Percentiles rank a stretch among this genome's conserved stretches.
phyloP scores from a whole-genome alignment of 2,329 filamentous ascomycete species.

The Pseudogymnoascus sp. region DNA sequence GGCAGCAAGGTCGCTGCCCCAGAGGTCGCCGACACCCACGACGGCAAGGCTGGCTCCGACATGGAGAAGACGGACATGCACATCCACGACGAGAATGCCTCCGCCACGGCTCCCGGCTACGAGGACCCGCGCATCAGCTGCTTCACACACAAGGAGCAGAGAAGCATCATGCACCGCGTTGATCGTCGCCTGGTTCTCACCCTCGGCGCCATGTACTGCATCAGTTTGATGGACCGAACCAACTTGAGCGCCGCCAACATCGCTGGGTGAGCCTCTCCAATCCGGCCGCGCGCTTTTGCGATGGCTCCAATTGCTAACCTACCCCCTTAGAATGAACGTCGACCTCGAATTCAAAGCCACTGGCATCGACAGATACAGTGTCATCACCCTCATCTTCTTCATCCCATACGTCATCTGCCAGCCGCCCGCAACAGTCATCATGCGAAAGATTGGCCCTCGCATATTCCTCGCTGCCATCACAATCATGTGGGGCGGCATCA shows the following conservation, averaged over 20 bases:
- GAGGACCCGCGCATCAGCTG: constrained; percentile 13
- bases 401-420: constrained; percentile 65
- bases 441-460: constrained; percentile 57
- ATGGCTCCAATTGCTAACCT: constrained; percentile 1
- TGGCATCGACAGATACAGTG: constrained; percentile 31
- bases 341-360: neutral
- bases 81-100: neutral
- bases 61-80: constrained; percentile 5
- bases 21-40: neutral
- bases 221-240: constrained; percentile 68
- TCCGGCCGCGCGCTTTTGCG: neutral
- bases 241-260: constrained; percentile 64
- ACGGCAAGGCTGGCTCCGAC: neutral
- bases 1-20: neutral
- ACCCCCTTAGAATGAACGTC: neutral
- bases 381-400: constrained; percentile 67
- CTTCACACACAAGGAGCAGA: constrained; percentile 54
- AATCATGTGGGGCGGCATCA: constrained; percentile 35
- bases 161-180: constrained; percentile 58
- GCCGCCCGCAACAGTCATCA: constrained; percentile 59
- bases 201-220: constrained; percentile 60
- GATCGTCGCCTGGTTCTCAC: constrained; percentile 56
- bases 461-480: constrained; percentile 44
- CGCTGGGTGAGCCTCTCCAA: constrained; percentile 41
- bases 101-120: neutral